Base-by-base conservation (phyloP, 2,329 filamentous ascomycete species). In the Aaosphaeria pasadenensis region DNA sequence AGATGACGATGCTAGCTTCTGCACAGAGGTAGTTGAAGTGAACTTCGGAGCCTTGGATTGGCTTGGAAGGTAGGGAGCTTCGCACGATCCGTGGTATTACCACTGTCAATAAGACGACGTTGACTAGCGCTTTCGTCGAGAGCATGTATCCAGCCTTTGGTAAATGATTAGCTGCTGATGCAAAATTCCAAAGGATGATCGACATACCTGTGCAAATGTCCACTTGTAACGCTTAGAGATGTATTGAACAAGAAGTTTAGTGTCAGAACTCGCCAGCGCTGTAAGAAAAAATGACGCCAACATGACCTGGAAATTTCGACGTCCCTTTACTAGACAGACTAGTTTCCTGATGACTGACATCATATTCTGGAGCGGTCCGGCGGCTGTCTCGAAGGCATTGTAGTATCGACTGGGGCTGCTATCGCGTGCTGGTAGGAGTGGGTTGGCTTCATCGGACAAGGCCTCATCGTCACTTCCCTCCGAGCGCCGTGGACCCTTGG, bases 151-250 rank as follows among this genome's bases (percentile, higher is more conserved):
- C 68, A 7, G 65, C 65, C 59, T 67, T 17, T 39, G 30, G 11
- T 6, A 29, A 32, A 11, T 11, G 11, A 17, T 42, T 43, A 39
- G 28, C n/a, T 45, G 13, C 28, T 17, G 28, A 38, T 35, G 11
- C 42, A 9, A 11, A 47, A 42, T 24, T 11, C n/a, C 7, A 35
- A 17, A 44, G 39, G 2, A 30, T 17, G 24, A 7, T 11, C 5
- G 13, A n/a, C 1, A 42, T 2, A 64, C 64, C 47, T 66, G 51
- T 35, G 66, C 62, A 42, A 70, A 70, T 1, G 58, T 69, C 66
- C 67, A 69, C n/a, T 60, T 55, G 31, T 71, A 71, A 30, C 69
- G 55, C 46, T 70, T 70, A 6, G 68, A 70, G 11, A 71, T 71
- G 41, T 71, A 71, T 39, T 69, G 66, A 0, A 69, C 63, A 1